phyloP scores from a whole-genome alignment of 2,329 filamentous ascomycete genomes.

The Scytalidium sp. region DNA sequence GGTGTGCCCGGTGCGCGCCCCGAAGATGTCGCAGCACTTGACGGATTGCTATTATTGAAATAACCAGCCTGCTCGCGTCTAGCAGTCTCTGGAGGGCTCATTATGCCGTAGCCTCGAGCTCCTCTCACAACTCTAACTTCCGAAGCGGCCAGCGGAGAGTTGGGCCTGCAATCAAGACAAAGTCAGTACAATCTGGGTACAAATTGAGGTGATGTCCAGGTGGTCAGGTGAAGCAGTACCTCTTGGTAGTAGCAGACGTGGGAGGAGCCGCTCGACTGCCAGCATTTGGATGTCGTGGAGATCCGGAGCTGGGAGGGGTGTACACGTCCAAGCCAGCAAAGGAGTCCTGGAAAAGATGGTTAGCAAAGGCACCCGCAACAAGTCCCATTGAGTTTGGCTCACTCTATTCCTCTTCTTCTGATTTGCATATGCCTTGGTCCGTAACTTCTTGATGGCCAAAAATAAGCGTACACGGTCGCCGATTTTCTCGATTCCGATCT shows the following conservation, averaged over 20 bases:
- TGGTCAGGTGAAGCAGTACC: constrained; percentile 48
- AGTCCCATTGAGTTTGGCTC: constrained; percentile 30
- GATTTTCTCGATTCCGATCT: constrained; percentile 98
- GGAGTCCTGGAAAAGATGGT: constrained; percentile 62
- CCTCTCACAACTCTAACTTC: constrained; percentile 24
- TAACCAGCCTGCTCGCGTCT: constrained; percentile 52
- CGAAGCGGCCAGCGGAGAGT: constrained; percentile 53
- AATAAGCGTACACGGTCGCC: constrained; percentile 93
- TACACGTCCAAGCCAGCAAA: constrained; percentile 74
- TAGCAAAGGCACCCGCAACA: constrained; percentile 8
- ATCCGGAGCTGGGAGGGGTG: constrained; percentile 61
- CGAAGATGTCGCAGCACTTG: constrained; percentile 48
- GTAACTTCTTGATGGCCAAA: constrained; percentile 77
- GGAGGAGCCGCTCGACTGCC: constrained; percentile 42
- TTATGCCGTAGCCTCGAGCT: constrained; percentile 53
- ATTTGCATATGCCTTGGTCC: constrained; percentile 72
- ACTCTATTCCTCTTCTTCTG: constrained; percentile 85
- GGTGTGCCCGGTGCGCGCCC: constrained; percentile 58
- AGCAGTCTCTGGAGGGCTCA: constrained; percentile 51
- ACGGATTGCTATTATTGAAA: constrained; percentile 46
- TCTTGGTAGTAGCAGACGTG: constrained; percentile 52
- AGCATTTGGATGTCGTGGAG: constrained; percentile 60
- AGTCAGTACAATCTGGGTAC: neutral
- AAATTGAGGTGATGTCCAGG: neutral
- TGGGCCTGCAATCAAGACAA: constrained; percentile 59